A percentile compares a stretch with the other conserved stretches of the same genome.
These are phyloP conservation scores for Penicillium subrubescens DNA, from an alignment of 495 filamentous ascomycete genomes.

Conservation along the genomic window DNA sequence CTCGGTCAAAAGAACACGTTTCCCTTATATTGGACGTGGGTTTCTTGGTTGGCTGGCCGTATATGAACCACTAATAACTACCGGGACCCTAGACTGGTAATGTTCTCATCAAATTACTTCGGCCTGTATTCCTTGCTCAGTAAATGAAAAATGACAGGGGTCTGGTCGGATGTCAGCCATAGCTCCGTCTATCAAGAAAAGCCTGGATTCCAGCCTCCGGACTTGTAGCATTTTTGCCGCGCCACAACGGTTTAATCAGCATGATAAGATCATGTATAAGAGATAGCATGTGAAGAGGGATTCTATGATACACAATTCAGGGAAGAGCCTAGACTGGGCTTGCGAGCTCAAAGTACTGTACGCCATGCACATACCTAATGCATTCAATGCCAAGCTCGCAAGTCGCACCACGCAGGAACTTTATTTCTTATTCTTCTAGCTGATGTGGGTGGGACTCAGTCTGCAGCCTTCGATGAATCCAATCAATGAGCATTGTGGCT, in stretches of 20 bases:
- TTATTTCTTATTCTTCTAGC: slow-evolving; percentile 2
- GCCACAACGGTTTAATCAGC: not conserved
- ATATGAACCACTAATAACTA: not conserved
- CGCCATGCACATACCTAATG: not conserved
- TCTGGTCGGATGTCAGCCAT: not conserved
- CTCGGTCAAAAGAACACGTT: not conserved
- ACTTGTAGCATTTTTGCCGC: not conserved
- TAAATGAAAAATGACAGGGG: not conserved
- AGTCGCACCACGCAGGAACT: slow-evolving; percentile 10
- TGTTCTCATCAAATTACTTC: not conserved
- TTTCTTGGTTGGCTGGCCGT: not conserved
- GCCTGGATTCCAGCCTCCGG: not conserved
- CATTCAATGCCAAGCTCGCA: not conserved
- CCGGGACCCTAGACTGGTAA: not conserved
- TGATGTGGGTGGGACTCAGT: not conserved
- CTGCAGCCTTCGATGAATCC: not conserved
- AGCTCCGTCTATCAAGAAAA: not conserved
- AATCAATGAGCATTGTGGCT: not conserved
- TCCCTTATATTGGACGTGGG: not conserved
- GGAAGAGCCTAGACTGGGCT: not conserved
- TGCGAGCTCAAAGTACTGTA: not conserved
- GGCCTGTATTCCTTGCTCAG: not conserved
- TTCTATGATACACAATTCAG: not conserved
- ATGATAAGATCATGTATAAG: not conserved
- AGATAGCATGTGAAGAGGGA: slow-evolving; percentile 10